Evolutionary conservation across 257 asterid genomes (phyloP).

Genomic region (Lithospermum erythrorhizon): DNA sequence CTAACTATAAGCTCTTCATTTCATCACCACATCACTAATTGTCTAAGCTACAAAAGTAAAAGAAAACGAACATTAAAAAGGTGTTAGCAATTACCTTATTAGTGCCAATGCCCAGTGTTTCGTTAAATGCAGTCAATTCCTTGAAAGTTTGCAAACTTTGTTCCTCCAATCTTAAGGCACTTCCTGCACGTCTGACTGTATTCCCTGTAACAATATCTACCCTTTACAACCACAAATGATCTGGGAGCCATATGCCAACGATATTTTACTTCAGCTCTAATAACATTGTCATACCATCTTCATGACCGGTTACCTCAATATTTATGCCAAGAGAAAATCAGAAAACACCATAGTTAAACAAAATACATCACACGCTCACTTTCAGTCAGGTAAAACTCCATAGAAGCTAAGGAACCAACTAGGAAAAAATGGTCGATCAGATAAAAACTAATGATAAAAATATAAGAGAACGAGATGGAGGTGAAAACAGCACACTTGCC

Average conservation of each 20-base stretch:
- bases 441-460: neutral
- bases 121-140: conserved; percentile 34
- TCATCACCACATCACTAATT: conserved; percentile 7
- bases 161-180: conserved; percentile 62
- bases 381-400: no score
- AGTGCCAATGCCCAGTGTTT: conserved; percentile 27
- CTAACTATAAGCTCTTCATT: conserved; percentile 37
- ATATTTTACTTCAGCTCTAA: neutral
- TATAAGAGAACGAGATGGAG: neutral
- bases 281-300: no score
- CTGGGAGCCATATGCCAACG: conserved; percentile 4
- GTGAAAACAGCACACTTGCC: conserved; percentile 22
- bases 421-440: neutral
- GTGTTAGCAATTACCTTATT: conserved; percentile 32
- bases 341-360: no score
- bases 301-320: no score
- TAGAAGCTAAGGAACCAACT: no score
- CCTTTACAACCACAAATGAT: conserved; percentile 1
- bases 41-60: neutral
- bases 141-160: conserved; percentile 36
- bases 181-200: conserved; percentile 45
- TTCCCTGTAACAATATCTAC: conserved; percentile 30
- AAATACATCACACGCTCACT: no score
- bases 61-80: neutral
- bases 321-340: no score